Conservation (phyloP, 176 grass and related monocot species). For the Oryza australiensis region DNA sequence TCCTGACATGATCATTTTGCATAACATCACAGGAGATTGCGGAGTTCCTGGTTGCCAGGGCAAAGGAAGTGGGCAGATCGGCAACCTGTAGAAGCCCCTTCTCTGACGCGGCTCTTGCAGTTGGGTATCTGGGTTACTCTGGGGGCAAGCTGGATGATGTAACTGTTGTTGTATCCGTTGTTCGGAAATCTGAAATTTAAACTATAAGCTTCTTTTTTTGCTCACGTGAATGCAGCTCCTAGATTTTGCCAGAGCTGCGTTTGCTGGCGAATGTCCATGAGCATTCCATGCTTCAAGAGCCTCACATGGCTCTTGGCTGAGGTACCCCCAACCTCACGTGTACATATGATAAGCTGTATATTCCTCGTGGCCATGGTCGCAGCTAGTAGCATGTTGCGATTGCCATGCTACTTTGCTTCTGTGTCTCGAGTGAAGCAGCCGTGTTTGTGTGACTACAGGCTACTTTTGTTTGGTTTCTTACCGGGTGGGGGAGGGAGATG, state of each 20-base stretch:
- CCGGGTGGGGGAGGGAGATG: not conserved
- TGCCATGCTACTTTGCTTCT: not conserved
- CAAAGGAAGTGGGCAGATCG: slow-evolving; percentile 72
- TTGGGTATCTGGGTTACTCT: slow-evolving; percentile 69
- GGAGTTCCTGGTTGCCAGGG: slow-evolving; percentile 47
- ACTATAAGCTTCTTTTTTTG: not conserved
- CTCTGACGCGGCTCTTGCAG: slow-evolving; percentile 63
- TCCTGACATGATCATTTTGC: not conserved
- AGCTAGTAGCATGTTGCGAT: not conserved
- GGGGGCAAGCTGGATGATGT: slow-evolving; percentile 97
- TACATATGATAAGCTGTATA: not conserved
- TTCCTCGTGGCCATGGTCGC: not conserved
- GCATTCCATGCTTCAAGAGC: not conserved
- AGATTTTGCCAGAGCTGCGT: slow-evolving; percentile 20
- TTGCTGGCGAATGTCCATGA: slow-evolving; percentile 3
- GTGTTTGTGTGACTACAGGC: not conserved
- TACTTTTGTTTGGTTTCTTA: not conserved
- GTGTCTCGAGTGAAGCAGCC: not conserved
- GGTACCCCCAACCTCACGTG: slow-evolving; percentile 1
- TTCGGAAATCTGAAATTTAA: slow-evolving; percentile 63
- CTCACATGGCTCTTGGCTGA: not conserved
- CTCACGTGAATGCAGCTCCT: slow-evolving; percentile 6
- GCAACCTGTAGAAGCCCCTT: slow-evolving; percentile 72
- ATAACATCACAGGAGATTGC: slow-evolving; percentile 68
- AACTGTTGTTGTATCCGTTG: slow-evolving; percentile 80